These are phyloP conservation scores for Monilinia aucupariae DNA, from an alignment of 2,329 filamentous ascomycete species.

Conservation along the genomic window DNA sequence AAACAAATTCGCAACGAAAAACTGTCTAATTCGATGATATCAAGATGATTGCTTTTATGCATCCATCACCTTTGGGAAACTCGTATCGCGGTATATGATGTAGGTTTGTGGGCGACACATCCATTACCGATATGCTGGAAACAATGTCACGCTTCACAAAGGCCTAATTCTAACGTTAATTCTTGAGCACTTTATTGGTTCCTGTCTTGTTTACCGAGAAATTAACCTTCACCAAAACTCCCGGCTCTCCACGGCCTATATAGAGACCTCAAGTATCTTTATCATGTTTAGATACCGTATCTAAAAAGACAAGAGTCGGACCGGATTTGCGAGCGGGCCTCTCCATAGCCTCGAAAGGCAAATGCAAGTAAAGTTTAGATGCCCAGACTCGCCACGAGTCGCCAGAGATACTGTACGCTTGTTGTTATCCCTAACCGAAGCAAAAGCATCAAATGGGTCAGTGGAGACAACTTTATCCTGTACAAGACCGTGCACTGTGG, in stretches of 20 bases:
- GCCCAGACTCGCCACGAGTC: neutral
- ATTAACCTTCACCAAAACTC: neutral
- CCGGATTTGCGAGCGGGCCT: neutral
- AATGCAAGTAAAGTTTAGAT: neutral
- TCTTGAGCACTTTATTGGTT: neutral
- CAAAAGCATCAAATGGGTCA: neutral
- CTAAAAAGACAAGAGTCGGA: neutral
- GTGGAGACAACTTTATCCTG: constrained; percentile 5
- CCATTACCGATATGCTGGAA: neutral
- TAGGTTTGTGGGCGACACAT: neutral
- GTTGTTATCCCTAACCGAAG: neutral
- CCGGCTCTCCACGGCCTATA: neutral
- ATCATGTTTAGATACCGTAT: too few species aligned
- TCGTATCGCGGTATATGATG: neutral
- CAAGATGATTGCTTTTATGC: neutral
- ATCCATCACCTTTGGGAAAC: neutral
- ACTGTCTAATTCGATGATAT: neutral
- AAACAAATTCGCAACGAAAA: constrained; percentile 8
- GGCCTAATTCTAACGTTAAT: neutral
- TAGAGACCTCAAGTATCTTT: neutral
- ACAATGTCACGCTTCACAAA: neutral
- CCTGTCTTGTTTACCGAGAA: neutral
- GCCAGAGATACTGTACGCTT: neutral
- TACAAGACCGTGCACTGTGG: neutral
- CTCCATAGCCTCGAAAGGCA: neutral